These are phyloP conservation scores for Huntiella omanensis DNA, from an alignment of 2,329 filamentous ascomycete genomes.

Conservation along the genomic window DNA sequence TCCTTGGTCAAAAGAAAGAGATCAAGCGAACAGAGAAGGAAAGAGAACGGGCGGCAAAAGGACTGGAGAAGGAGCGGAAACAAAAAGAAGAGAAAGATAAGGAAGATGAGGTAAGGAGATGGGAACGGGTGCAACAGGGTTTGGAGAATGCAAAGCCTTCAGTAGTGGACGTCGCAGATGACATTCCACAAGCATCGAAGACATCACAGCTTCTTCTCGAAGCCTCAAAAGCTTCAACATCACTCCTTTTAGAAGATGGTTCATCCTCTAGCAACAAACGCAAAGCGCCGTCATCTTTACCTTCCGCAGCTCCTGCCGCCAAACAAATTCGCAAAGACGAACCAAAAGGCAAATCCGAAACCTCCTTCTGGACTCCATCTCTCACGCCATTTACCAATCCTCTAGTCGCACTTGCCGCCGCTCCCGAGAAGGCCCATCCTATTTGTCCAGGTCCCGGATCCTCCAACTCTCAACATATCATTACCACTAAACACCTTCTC, in stretches of 20 bases:
- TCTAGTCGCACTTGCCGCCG: conserved; percentile 16
- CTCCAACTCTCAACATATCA: conserved; percentile 45
- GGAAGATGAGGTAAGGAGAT: conserved; percentile 55
- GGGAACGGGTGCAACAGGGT: conserved; percentile 70
- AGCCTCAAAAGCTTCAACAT: neutral
- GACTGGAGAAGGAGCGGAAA: conserved; percentile 39
- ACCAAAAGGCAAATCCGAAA: conserved; percentile 27
- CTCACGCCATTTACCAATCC: conserved; percentile 40
- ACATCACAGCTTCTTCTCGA: conserved; percentile 1
- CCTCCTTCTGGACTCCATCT: conserved; percentile 86
- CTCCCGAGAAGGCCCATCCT: conserved; percentile 43
- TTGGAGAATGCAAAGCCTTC: conserved; percentile 19
- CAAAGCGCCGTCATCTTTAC: neutral
- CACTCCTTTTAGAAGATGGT: neutral
- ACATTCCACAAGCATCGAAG: conserved; percentile 13
- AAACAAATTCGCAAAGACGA: neutral
- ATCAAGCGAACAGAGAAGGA: conserved; percentile 62
- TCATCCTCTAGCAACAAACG: neutral
- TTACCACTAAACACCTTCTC: conserved; percentile 63
- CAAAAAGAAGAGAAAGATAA: conserved; percentile 46
- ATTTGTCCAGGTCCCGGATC: conserved; percentile 52
- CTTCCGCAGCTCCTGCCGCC: neutral
- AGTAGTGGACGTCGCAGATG: neutral
- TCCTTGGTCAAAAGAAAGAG: conserved; percentile 82
- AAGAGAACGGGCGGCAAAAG: conserved; percentile 25